Percentiles rank a stretch among this genome's conserved stretches.
Evolutionary conservation across 2,329 filamentous ascomycete species (phyloP).

Genomic region (Pseudogymnoascus pannorum): DNA sequence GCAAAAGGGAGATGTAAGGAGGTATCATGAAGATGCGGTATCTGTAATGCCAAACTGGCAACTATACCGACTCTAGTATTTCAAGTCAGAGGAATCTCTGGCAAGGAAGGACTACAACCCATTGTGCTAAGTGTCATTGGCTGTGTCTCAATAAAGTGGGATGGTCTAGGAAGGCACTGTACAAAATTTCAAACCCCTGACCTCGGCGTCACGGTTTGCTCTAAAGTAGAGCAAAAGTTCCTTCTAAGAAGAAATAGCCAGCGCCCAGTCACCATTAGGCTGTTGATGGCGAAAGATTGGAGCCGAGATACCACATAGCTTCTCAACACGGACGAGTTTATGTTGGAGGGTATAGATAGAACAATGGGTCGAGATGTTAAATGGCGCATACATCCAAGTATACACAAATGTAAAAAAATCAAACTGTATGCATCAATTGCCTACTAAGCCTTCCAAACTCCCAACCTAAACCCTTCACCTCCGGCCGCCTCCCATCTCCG

Average conservation of each 20-base stretch:
- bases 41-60: not conserved
- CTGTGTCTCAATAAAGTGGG: not conserved
- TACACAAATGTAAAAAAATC: not conserved
- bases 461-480: not conserved
- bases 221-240: not conserved
- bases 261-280: not conserved
- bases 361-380: not conserved
- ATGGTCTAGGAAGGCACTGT: not conserved
- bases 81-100: not conserved
- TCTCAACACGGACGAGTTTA: not conserved
- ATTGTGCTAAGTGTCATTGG: not conserved
- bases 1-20: not conserved
- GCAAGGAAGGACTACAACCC: not conserved
- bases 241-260: not conserved
- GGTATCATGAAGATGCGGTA: not conserved
- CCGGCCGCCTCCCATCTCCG: not conserved
- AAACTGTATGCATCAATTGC: slow-evolving; percentile 8
- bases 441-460: slow-evolving; percentile 8
- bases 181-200: not conserved
- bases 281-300: not conserved
- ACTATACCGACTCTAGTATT: not conserved
- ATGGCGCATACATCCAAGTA: not conserved
- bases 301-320: not conserved
- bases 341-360: not conserved
- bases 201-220: not conserved